Evolutionary conservation across 202 grass and related monocot genomes (phyloP).

Genomic region (Zizania palustris): DNA sequence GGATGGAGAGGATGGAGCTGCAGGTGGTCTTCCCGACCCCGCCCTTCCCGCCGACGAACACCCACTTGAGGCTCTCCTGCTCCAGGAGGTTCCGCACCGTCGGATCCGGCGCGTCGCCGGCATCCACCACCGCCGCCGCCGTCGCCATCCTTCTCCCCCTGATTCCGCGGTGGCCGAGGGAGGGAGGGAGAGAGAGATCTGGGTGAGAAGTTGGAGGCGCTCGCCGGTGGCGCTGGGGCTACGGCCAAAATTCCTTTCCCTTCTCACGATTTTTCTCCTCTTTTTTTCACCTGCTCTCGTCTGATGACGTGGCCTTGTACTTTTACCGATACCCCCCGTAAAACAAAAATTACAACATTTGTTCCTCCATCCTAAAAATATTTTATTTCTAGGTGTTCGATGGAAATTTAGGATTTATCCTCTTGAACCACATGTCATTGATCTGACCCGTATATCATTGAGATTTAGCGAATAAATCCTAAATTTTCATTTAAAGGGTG

Average conservation of each 20-base stretch:
- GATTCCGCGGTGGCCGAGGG: slow-evolving; percentile 5
- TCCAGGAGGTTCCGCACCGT: slow-evolving; percentile 87
- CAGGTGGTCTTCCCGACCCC: slow-evolving; percentile 99
- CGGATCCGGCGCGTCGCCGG: slow-evolving; percentile 64
- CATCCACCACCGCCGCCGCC: slow-evolving; percentile 31
- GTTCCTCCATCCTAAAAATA: too few relatives aligned
- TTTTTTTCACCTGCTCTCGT: too few relatives aligned
- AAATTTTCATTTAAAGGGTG: too few relatives aligned
- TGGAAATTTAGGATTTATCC: too few relatives aligned
- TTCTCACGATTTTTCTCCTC: slow-evolving; percentile 8
- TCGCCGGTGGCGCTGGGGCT: slow-evolving; percentile 12
- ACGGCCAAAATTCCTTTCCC: slow-evolving; percentile 39
- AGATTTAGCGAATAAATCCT: too few relatives aligned
- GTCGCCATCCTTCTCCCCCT: slow-evolving; percentile 39
- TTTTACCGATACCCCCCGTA: too few relatives aligned
- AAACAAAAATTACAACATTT: too few relatives aligned
- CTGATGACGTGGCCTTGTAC: too few relatives aligned
- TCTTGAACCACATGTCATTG: too few relatives aligned
- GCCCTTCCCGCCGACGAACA: slow-evolving; percentile 99
- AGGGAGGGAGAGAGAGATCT: slow-evolving; percentile 31
- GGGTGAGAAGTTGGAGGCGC: background rate
- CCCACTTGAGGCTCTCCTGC: slow-evolving; percentile 93
- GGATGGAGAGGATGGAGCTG: slow-evolving; percentile 92
- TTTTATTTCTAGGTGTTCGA: too few relatives aligned
- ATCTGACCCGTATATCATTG: too few relatives aligned